Evolutionary conservation across 2,329 filamentous ascomycete species (phyloP).

Genomic region (Phoma herbarum): DNA sequence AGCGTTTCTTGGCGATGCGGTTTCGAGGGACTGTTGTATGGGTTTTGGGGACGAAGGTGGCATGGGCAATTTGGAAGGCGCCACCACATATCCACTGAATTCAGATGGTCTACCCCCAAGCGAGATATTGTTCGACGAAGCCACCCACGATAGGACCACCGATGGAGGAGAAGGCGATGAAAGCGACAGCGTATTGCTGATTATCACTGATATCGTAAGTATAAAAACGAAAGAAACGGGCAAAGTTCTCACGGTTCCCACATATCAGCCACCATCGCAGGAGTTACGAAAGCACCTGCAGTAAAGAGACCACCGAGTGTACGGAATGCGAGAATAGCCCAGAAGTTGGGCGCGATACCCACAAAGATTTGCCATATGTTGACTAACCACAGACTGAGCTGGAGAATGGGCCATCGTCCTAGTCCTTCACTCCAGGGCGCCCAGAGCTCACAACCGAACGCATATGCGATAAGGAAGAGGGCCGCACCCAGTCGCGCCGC

Average conservation of each 20-base stretch:
- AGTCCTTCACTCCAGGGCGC: constrained; percentile 87
- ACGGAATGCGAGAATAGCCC: constrained; percentile 72
- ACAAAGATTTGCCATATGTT: constrained; percentile 76
- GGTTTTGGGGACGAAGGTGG: constrained; percentile 78
- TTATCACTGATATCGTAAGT: constrained; percentile 1
- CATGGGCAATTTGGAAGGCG: constrained; percentile 72
- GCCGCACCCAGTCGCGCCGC: constrained; percentile 77
- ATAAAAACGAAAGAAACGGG: too few relatives aligned
- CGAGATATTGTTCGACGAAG: constrained; percentile 72
- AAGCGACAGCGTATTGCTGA: constrained; percentile 34
- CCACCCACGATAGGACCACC: constrained; percentile 80
- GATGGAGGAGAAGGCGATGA: constrained; percentile 80
- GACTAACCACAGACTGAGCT: constrained; percentile 75
- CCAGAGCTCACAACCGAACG: constrained; percentile 88
- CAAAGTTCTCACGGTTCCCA: constrained; percentile 45
- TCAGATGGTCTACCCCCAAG: constrained; percentile 85
- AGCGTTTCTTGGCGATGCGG: constrained; percentile 76
- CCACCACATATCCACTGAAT: constrained; percentile 84
- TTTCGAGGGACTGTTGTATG: constrained; percentile 80
- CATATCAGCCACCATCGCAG: constrained; percentile 72
- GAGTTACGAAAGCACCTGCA: constrained; percentile 71
- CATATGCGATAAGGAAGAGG: constrained; percentile 81
- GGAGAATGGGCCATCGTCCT: constrained; percentile 78
- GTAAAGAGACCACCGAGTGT: constrained; percentile 57
- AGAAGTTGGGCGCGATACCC: constrained; percentile 76